Conservation (phyloP, 805 yeast genomes). For the Suhomyces kilbournensis region DNA sequence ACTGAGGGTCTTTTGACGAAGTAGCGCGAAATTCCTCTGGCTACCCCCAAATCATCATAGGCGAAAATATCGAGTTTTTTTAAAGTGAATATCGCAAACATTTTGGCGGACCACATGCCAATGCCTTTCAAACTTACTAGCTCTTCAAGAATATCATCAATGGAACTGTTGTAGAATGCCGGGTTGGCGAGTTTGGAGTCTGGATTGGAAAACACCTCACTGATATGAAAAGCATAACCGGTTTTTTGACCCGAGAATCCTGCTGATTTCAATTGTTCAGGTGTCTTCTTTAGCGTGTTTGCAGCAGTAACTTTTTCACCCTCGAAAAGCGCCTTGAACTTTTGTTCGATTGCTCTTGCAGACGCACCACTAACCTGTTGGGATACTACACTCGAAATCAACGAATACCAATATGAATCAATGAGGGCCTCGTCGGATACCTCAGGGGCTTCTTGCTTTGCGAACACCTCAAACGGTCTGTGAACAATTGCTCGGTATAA, state of each 20-base stretch:
- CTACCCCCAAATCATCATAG: conserved; percentile 77
- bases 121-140: conserved; percentile 62
- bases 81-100: conserved; percentile 76
- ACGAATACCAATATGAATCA: conserved; percentile 33
- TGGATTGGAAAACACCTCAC: conserved; percentile 49
- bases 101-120: conserved; percentile 85
- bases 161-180: conserved; percentile 37
- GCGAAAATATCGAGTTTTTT: conserved; percentile 70
- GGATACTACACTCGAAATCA: conserved; percentile 48
- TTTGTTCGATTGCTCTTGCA: conserved; percentile 59
- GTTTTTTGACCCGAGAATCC: conserved; percentile 73
- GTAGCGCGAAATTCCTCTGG: conserved; percentile 73
- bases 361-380: conserved; percentile 83
- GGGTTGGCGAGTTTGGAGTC: conserved; percentile 28
- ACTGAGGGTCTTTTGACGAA: conserved; percentile 52
- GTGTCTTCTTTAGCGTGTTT: conserved; percentile 36
- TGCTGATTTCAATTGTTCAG: conserved; percentile 52
- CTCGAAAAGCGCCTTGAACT: conserved; percentile 37
- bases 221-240: conserved; percentile 55
- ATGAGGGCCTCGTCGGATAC: conserved; percentile 16
- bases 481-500: conserved; percentile 33
- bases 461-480: conserved; percentile 25
- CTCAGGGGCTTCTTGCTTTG: conserved; percentile 1
- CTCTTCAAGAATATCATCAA: conserved; percentile 47
- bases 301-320: conserved; percentile 51